phyloP scores from a whole-genome alignment of 106 monocot genomes.

The Acorus calamus region DNA sequence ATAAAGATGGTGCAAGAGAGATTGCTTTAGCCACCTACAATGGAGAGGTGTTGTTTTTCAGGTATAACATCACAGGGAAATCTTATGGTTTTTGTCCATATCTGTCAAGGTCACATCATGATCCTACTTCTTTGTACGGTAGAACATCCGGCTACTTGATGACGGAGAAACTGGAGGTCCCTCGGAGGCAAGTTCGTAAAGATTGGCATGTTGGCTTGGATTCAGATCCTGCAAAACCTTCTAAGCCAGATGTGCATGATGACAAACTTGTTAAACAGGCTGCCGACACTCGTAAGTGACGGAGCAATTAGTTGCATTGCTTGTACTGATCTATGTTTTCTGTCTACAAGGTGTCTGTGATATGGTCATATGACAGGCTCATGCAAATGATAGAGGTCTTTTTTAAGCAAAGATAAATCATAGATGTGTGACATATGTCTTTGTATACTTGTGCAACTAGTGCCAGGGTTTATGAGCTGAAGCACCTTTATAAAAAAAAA shows the following conservation, averaged over 20 bases:
- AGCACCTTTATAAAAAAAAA: too few relatives aligned
- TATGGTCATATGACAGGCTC: too few relatives aligned
- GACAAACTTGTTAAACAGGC: slow-evolving; percentile 35
- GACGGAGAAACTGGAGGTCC: slow-evolving; percentile 93
- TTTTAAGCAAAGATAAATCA: too few relatives aligned
- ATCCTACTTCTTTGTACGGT: slow-evolving; percentile 13
- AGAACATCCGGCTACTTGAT: slow-evolving; percentile 94
- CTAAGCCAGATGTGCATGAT: slow-evolving; percentile 93
- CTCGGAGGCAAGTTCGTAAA: slow-evolving; percentile 83
- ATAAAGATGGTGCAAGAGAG: slow-evolving; percentile 90
- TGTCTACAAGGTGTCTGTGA: too few relatives aligned
- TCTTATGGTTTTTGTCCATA: neutral
- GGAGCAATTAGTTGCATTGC: too few relatives aligned
- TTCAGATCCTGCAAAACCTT: slow-evolving; percentile 74
- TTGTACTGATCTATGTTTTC: too few relatives aligned
- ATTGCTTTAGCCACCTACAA: slow-evolving; percentile 95
- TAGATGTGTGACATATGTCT: too few relatives aligned
- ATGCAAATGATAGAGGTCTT: too few relatives aligned
- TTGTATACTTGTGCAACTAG: too few relatives aligned
- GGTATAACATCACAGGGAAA: slow-evolving; percentile 21
- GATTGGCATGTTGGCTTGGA: slow-evolving; percentile 89
- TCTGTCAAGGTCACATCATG: too few relatives aligned
- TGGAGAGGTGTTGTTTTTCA: slow-evolving; percentile 91
- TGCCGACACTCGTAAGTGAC: slow-evolving; percentile 39
- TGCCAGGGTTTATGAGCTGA: too few relatives aligned